Percentiles rank a stretch among this genome's conserved stretches.
phyloP scores from a whole-genome alignment of 2,329 filamentous ascomycete species.

The Zymoseptoria pseudotritici region DNA sequence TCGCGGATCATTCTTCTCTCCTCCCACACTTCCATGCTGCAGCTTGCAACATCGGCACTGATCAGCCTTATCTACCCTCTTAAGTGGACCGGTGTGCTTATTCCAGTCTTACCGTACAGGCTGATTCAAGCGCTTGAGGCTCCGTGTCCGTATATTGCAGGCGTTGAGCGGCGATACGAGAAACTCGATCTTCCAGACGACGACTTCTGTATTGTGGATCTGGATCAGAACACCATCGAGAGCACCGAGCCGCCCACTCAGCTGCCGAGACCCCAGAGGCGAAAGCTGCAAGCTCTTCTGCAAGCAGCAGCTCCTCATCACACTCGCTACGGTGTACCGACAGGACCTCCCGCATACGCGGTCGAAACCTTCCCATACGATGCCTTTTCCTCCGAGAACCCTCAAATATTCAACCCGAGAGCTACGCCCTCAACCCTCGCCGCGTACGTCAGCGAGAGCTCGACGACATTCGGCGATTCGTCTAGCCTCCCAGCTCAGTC shows the following conservation, averaged over 20 bases:
- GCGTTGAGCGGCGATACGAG: conserved; percentile 87
- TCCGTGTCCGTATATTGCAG: conserved; percentile 93
- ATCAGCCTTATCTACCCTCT: conserved; percentile 80
- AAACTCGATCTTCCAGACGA: conserved; percentile 81
- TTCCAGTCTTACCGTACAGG: conserved; percentile 80
- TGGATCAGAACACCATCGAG: conserved; percentile 86
- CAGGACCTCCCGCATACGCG: conserved; percentile 87
- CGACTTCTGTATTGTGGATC: conserved; percentile 88
- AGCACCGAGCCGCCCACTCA: conserved; percentile 69
- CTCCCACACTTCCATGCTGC: conserved; percentile 92
- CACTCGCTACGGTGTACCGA: conserved; percentile 72
- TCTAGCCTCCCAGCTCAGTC: conserved; percentile 42
- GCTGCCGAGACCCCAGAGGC: conserved; percentile 78
- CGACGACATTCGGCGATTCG: conserved; percentile 69
- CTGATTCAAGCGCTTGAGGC: conserved; percentile 87
- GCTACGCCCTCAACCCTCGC: conserved; percentile 65
- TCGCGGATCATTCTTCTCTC: conserved; percentile 94
- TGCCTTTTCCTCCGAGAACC: conserved; percentile 79
- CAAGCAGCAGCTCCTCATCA: conserved; percentile 88
- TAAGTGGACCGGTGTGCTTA: conserved; percentile 90
- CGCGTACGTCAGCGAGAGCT: conserved; percentile 84
- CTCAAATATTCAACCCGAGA: conserved; percentile 67
- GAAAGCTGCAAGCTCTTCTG: conserved; percentile 80
- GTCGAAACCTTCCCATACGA: conserved; percentile 89
- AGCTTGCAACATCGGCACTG: conserved; percentile 83